Evolutionary conservation across 352 stramenopile species (phyloP), one percentile per base, ranked within the genome.

Genomic region (Globisporangium middletonii): DNA sequence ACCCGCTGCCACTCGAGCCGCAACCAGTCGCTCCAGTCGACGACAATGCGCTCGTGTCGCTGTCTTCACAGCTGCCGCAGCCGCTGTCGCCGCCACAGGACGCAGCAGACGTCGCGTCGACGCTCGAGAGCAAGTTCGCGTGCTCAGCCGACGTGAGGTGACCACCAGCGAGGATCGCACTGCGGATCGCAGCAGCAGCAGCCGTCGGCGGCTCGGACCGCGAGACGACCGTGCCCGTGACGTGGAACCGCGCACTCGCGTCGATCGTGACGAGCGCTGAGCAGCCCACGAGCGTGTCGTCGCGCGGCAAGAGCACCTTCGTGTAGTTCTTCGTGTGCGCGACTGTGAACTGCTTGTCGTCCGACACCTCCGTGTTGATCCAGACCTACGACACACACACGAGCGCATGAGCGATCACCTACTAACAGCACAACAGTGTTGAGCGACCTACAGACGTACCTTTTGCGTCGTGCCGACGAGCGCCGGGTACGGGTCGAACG

Each of bases 321-420:
- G 88, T 90, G 63, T 97, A 97, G 60, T 87, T 88, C 63, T 96
- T 96, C 0, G 88, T 96, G 67, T 98, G 91, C 23, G 73, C 86
- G 18, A 98, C 87, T 19, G 73, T 92, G 64, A 73, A 81, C 57
- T 75, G 72, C 42, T 82, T 73, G 57, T 94, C 85, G 28, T 94
- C 76, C 7, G 78, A 89, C 43, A 87, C 61, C 59, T 97, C 90
- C 23, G 81, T 91, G 65, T 91, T 92, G 45, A 94, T 72, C 79
- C 81, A 95, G 27, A 94, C 74, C 58, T 63, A 27, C 12, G 26
- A 48, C 12, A 28, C 23, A 27, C 11, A 19, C 19, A 18, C 4
- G 19, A 11, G 12, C 23, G 9, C 46, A 9, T 50, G 23, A 50
- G 44, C 23, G 44, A 49, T 8, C 4, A 8, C 30, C 30, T 35